Conservation (phyloP, 257 asterid genomes). For the Penstemon davidsonii region DNA sequence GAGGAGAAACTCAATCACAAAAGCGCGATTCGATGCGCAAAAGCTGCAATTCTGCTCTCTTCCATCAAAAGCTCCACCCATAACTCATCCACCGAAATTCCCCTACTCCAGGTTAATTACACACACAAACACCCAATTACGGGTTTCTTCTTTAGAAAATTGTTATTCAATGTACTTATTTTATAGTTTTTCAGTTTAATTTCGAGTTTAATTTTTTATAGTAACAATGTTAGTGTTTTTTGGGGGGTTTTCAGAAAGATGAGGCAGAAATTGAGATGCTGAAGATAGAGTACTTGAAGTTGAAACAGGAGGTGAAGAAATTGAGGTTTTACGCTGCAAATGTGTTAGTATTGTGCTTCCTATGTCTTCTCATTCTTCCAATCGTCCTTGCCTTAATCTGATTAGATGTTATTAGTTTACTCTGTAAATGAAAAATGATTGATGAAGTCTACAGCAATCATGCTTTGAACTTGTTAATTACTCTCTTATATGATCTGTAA, state of each 20-base stretch:
- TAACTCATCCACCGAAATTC: slow-evolving; percentile 17
- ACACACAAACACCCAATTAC: background rate
- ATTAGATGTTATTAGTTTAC: too few relatives aligned
- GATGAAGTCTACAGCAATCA: too few relatives aligned
- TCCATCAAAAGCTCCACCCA: slow-evolving; percentile 25
- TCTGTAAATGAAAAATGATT: too few relatives aligned
- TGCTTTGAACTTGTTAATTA: too few relatives aligned
- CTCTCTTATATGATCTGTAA: too few relatives aligned
- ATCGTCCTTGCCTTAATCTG: too few relatives aligned
- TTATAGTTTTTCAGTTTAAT: background rate
- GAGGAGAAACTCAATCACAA: slow-evolving; percentile 27
- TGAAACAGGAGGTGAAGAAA: slow-evolving; percentile 42
- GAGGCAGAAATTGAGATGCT: slow-evolving; percentile 32
- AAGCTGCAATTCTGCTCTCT: slow-evolving; percentile 47
- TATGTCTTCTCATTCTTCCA: background rate
- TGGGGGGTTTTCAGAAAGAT: slow-evolving; percentile 29
- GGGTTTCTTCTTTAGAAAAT: background rate
- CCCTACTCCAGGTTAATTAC: background rate
- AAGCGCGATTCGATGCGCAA: slow-evolving; percentile 58
- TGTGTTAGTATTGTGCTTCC: slow-evolving; percentile 29
- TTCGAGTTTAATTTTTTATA: background rate
- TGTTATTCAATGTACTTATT: background rate
- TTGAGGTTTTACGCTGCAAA: slow-evolving; percentile 31
- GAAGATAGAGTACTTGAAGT: slow-evolving; percentile 40
- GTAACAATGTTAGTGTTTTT: slow-evolving; percentile 5